Evolutionary conservation across 78 protist species (phyloP), one percentile per base, ranked within the genome.

Genomic region (Isochrysis galbana): DNA sequence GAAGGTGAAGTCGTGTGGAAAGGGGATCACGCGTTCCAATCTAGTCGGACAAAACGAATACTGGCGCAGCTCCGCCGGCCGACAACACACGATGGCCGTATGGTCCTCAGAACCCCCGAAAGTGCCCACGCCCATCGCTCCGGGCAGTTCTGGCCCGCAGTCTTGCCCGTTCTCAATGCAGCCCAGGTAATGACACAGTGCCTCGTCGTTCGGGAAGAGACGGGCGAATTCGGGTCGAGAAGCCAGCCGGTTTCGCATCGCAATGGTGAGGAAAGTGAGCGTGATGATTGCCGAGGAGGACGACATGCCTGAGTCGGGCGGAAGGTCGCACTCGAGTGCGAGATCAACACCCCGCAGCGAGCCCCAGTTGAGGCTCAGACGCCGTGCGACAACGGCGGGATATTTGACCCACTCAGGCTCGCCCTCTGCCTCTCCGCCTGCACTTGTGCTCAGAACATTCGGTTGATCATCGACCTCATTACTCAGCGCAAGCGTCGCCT

Each of bases 31-130:
- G n/a, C 19, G 34, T 4, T 25, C n/a, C n/a, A 78, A 48, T 21
- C 5, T 14, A 1, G 87, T 42, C 54, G 87, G 47, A 34, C 51
- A 42, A 36, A 78, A 42, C 36, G 54, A 39, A 34, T 78, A 78
- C 4, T 7, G 38, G 51, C 87, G 87, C 11, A 44, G 88, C 54
- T 23, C 38, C 54, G 1, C 36, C 26, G 51, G 36, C 51, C 2
- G 39, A 48, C 51, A 78, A 34, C 1, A 0, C 51, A 89, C 5
- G 77, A 89, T 89, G 32, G 92, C 92, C 34, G 92, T 69, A 46
- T 89, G 92, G 47, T 89, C 92, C 51, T 89, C 92, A 0, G 86
- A 69, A 46, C 92, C 92, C 41, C 92, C 92, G 14, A 89, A 89
- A 10, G 92, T 89, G 70, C 92, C 92, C 36, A 89, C 92, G 29